These are phyloP conservation scores for Podospora australis DNA, from an alignment of 495 filamentous ascomycete genomes.

Conservation along the genomic window DNA sequence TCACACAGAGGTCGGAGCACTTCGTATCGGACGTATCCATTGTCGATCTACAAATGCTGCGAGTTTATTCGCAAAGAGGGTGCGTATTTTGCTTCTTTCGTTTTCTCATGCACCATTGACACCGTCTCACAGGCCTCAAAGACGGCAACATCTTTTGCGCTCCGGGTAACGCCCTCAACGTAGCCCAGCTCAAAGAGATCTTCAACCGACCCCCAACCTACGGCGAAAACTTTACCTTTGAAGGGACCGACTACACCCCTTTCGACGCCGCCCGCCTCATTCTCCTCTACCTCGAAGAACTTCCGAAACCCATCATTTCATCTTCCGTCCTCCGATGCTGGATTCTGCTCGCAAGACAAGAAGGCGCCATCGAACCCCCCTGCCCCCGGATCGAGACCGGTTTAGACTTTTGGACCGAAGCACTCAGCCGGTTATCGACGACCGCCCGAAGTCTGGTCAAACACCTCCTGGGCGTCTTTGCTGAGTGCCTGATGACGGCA, in stretches of 20 bases:
- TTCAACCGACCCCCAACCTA: constrained; percentile 18
- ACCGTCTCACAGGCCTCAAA: constrained; percentile 7
- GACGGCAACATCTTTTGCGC: constrained; percentile 17
- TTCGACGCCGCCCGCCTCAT: constrained; percentile 24
- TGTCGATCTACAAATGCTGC: constrained; percentile 26
- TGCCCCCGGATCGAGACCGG: constrained; percentile 21
- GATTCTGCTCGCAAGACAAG: constrained; percentile 23
- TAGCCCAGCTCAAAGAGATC: constrained; percentile 15
- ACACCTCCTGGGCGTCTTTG: constrained; percentile 21
- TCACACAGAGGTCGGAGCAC: constrained; percentile 23
- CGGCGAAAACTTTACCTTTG: constrained; percentile 22
- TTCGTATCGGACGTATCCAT: constrained; percentile 20
- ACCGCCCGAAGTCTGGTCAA: constrained; percentile 23
- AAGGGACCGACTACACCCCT: constrained; percentile 18
- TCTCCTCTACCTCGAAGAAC: constrained; percentile 18
- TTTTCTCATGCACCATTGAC: neutral
- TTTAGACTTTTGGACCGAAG: constrained; percentile 29
- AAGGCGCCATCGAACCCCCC: constrained; percentile 22
- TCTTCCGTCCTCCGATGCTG: constrained; percentile 18
- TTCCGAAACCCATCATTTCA: constrained; percentile 24
- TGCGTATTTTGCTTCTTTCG: neutral
- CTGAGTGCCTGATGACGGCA: constrained; percentile 14
- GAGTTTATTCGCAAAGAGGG: constrained; percentile 22
- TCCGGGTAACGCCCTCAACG: constrained; percentile 19
- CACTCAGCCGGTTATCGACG: constrained; percentile 24